Evolutionary conservation across 1,284 basidiomycete species (phyloP), one percentile per base, ranked within the genome.

Genomic region (Inonotus hispidus): DNA sequence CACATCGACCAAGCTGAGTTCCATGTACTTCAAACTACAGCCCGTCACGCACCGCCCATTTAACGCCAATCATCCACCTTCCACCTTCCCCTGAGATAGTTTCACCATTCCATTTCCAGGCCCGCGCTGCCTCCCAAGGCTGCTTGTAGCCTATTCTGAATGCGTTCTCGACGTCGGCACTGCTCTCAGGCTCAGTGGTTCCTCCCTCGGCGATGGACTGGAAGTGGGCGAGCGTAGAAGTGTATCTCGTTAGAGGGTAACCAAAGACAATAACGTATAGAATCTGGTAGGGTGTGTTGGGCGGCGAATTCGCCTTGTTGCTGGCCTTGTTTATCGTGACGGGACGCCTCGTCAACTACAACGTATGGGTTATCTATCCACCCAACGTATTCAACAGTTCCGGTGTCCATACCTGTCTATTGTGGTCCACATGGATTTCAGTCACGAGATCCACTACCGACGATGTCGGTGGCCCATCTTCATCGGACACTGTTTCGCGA

Each of bases 21-120:
- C 19, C 21, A 29, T 14, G 41, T 13, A 14, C 19, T 29, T 13
- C 29, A 64, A 53, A 38, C 6, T 11, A 46, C 49, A 1, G 23
- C 38, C 39, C 16, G 56, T 14, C 0, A 81, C 86, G 62, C 68
- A 89, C 88, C 32, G 85, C 85, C 85, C 85, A 89, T 73, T 92
- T 92, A 53, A 82, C 83, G 7, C 90, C 91, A 47, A 93, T 75
- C 89, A 93, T 93, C 79, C 84, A 90, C 53, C 77, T 80, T 1
- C 89, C 88, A 19, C 81, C 76, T 23, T 64, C 63, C 14, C 63
- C 63, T 27, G 52, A 61, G 13, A 93, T 69, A 0, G 91, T 73
- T 52, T 92, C 90, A 0, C 91, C 91, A 64, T 87, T 92, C 73
- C 88, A 88, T 54, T 87, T 75, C 13, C 90, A 82, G 1, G 90